Base-by-base conservation (phyloP, 2,329 filamentous ascomycete genomes). In the Neopestalotiopsis rosae region DNA sequence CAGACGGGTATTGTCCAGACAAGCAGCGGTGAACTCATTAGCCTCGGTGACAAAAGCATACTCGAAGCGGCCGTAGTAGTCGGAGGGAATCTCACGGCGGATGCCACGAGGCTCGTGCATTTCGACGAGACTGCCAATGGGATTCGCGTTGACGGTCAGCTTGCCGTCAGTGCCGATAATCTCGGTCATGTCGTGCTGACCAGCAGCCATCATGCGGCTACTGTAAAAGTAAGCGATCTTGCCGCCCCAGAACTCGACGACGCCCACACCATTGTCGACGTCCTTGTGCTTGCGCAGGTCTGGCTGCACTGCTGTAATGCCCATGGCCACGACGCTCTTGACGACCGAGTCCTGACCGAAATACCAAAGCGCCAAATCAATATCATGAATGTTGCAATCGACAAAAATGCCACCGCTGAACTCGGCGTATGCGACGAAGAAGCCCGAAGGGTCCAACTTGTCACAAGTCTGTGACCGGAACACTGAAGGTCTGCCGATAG, bases 341-440 rank as follows among this genome's bases (percentile, higher is more conserved):
- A 89, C 83, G 14, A 82, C 77, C 56, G 80, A 82, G 61, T 87
- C 83, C 61, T 86, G 79, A 10, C 87, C 87, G 74, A 90, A 89
- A 81, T 88, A 91, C 88, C 89, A 91, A 1, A 91, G 81, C 0
- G 88, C 83, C 2, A 91, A 84, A 71, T 91, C 89, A 72, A 92
- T 92, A 73, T 92, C 91, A 81, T 92, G 91, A 74, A 92, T 89
- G 65, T 87, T 89, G 80, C 88, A 91, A 68, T 92, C 91, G 68
- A 92, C 90, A 73, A 92, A 92, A 76, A 92, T 91, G 28, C 90
- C 90, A 42, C 91, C 90, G 1, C 83, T 87, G 79, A 87, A 90
- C 73, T 89, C 82, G 13, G 90, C 89, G 78, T 92, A 92, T 28
- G 85, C 83, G 67, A 92, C 89, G 77, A 92, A 92, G 83, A 91